Base-by-base conservation (phyloP, 352 stramenopile genomes). In the Phytopythium helicoides region DNA sequence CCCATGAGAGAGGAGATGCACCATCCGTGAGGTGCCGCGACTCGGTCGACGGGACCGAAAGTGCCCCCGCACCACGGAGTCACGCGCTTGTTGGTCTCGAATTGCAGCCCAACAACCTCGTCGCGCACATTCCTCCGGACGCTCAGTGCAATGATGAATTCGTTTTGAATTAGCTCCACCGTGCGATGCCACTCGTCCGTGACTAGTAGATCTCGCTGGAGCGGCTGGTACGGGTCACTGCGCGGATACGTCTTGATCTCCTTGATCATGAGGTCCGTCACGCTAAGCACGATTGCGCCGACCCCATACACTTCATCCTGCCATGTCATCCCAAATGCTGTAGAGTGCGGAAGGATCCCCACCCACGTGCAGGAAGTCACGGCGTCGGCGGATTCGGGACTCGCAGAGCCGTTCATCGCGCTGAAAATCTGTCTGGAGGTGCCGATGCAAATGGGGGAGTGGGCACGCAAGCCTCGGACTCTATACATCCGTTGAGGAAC, bases 271-370 rank as follows among this genome's bases (percentile, higher is more conserved):
- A 18, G 39, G 46, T 52, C 46, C 18, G 28, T 52, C n/a, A 33
- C 46, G n/a, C 5, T 7, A 18, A 52, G 28, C 10, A 42, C 33
- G 33, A 52, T 26, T 31, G 28, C 33, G 21, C 31, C 46, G 6
- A 52, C 33, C n/a, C 33, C 46, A 31, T 41, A 52, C 31, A 41
- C 46, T 11, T 52, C 46, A 31, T 52, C 46, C 19, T 52, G 46
- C 46, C 46, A 52, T 15, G 28, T 12, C 46, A 33, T 12, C 9
- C 46, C 46, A 31, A 52, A 52, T 12, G 46, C 0, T 18, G 19
- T 26, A 4, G 33, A 14, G 28, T 28, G 28, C 9, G 46, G 46
- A 5, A 52, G 34, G 14, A 52, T 12, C 2, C 46, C 46, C 25
- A 52, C 5, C 46, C 26, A 41, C 46, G 25, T 52, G 33, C 18